Evolutionary conservation across 106 monocot genomes (phyloP), one percentile per base, ranked within the genome.

Genomic region (Xerophyta viscosa): DNA sequence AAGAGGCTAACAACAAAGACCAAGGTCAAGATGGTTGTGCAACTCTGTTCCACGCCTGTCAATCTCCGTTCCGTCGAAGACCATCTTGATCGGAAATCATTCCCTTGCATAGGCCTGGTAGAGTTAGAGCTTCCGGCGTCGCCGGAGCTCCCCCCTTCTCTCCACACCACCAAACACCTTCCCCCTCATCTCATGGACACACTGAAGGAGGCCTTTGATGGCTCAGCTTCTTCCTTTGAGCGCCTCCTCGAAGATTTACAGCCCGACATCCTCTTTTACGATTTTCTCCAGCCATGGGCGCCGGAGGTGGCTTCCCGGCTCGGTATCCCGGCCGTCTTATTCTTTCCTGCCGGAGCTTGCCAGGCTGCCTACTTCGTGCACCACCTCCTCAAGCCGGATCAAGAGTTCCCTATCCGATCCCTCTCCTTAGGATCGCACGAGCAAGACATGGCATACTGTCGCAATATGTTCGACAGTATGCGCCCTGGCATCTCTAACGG

Each of bases 251-350:
- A 50, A 24, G 21, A 7, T 10, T 24, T 78, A 48, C 28, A 30
- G 1, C 82, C 87, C 5, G 48, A 82, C 46, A 21, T 78, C 24
- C 36, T 87, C 29, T 23, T 81, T 46, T 81, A 75, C 54, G 87
- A 87, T 73, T 82, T 82, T 49, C 22, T 82, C 48, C 70, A 64
- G 59, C 86, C 73, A 2, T 87, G 87, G 87, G 82, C 71, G 14
- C 69, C 71, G 13, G 12, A 37, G 24, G 60, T 61, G 13, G 82
- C 87, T 1, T 18, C 29, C 45, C 15, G 27, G 0, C 57, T 55
- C 12, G 46, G 56, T 21, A 71, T 78, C 45, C 77, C 82, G 6
- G 43, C 77, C 28, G 46, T 78, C 26, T 39, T 57, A 18, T 78
- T 78, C 74, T 57, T 78, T 28, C 31, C 78, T 6, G 50, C 46